Conservation (phyloP, 2,329 filamentous ascomycete species). For the Ambrosiella beaveri region DNA sequence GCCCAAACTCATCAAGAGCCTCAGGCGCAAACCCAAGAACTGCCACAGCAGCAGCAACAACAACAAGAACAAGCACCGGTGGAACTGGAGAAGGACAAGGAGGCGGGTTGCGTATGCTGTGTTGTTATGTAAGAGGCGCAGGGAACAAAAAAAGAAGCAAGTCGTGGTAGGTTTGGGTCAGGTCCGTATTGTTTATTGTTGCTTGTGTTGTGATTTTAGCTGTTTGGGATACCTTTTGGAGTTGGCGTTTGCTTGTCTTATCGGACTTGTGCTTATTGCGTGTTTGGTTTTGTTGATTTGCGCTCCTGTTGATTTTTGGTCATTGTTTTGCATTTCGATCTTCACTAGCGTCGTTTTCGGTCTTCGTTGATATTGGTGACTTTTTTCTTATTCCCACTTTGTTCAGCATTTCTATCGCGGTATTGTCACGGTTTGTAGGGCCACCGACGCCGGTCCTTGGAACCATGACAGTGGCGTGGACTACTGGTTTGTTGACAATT, state of each 20-base stretch:
- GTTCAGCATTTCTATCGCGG: no score
- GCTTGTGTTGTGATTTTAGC: slow-evolving; percentile 1
- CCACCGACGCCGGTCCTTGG: no score
- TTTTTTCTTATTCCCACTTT: no score
- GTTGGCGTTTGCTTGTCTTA: neutral
- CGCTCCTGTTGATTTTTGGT: no score
- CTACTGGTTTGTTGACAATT: no score
- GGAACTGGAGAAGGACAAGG: slow-evolving; percentile 23
- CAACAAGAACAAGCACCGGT: slow-evolving; percentile 15
- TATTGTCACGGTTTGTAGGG: no score
- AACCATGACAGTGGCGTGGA: no score
- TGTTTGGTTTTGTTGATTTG: no score
- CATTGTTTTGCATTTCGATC: no score
- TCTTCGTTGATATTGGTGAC: no score
- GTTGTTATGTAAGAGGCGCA: slow-evolving; percentile 27
- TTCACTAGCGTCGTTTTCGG: no score
- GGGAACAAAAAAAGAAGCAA: neutral
- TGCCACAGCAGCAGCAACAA: slow-evolving; percentile 27
- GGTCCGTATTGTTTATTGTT: neutral
- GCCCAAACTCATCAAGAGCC: neutral
- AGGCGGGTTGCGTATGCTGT: slow-evolving; percentile 32
- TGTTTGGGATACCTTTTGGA: slow-evolving; percentile 2
- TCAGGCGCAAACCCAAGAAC: neutral
- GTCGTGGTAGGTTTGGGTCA: neutral
- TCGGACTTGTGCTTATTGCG: neutral